These are phyloP conservation scores for Pleurotus platypus DNA, from an alignment of 768 basidiomycete species.

Conservation along the genomic window DNA sequence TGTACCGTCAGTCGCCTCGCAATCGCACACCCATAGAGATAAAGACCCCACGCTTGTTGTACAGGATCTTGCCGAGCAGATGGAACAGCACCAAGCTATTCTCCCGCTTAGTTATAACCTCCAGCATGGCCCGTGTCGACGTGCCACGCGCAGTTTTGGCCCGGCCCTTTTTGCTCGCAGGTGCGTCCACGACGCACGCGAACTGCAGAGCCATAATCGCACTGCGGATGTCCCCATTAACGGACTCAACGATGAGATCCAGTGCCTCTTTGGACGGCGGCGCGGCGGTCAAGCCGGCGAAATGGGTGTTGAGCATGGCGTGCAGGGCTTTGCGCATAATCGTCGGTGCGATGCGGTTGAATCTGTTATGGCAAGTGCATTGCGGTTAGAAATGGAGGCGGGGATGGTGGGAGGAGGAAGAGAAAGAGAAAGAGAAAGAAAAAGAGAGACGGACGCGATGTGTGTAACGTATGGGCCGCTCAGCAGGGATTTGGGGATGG, in stretches of 20 bases:
- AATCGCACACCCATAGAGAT: neutral
- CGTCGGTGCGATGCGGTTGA: slow-evolving; percentile 90
- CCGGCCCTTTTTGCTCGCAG: slow-evolving; percentile 24
- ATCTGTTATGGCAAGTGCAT: slow-evolving; percentile 40
- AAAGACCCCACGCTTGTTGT: slow-evolving; percentile 81
- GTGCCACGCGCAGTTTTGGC: slow-evolving; percentile 20
- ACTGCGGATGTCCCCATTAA: slow-evolving; percentile 89
- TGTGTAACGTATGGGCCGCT: slow-evolving; percentile 75
- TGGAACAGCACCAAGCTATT: slow-evolving; percentile 89
- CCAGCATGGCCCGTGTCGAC: slow-evolving; percentile 41
- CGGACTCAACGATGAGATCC: slow-evolving; percentile 71
- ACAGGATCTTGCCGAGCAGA: slow-evolving; percentile 87
- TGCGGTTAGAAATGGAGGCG: neutral
- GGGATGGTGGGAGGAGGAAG: neutral
- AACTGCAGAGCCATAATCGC: slow-evolving; percentile 95
- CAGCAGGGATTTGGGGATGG: slow-evolving; percentile 67
- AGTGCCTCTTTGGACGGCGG: slow-evolving; percentile 63
- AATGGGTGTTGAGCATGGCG: slow-evolving; percentile 47
- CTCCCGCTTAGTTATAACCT: slow-evolving; percentile 78
- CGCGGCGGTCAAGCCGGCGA: slow-evolving; percentile 24
- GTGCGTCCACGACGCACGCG: slow-evolving; percentile 49
- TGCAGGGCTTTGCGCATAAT: slow-evolving; percentile 79
- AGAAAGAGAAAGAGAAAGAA: neutral
- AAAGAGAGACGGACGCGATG: slow-evolving; percentile 54
- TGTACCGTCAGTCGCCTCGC: neutral